Percentiles rank a stretch among this genome's conserved stretches.
Conservation (phyloP, 768 basidiomycete genomes). For the Rhizopogon salebrosus region DNA sequence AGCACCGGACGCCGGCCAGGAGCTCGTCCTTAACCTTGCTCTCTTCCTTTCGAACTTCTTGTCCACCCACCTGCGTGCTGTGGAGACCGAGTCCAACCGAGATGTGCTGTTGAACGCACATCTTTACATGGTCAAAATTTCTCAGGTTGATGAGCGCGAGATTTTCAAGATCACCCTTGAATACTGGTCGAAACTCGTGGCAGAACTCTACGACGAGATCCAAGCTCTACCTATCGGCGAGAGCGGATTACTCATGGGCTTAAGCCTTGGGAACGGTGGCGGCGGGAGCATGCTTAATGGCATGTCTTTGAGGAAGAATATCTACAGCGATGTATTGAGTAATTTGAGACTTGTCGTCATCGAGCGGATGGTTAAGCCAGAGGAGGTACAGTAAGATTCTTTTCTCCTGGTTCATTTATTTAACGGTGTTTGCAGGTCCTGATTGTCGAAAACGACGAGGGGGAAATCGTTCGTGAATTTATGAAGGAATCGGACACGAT, state of each 20-base stretch:
- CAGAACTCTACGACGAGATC: conserved; percentile 96
- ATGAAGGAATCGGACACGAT: conserved; percentile 99
- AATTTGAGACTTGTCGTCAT: conserved; percentile 94
- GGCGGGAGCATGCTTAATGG: conserved; percentile 67
- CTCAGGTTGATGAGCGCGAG: conserved; percentile 96
- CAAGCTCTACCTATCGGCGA: conserved; percentile 88
- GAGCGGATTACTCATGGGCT: conserved; percentile 80
- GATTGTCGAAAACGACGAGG: conserved; percentile 98
- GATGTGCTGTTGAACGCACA: conserved; percentile 96
- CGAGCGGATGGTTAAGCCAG: conserved; percentile 99
- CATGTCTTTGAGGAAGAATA: conserved; percentile 84
- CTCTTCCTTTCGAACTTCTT: conserved; percentile 98
- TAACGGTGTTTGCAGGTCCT: conserved; percentile 58
- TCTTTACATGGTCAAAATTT: conserved; percentile 96
- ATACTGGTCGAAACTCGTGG: conserved; percentile 94
- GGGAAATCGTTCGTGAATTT: conserved; percentile 98
- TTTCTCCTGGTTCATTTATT: conserved; percentile 1
- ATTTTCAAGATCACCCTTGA: conserved; percentile 99
- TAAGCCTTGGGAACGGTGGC: conserved; percentile 68
- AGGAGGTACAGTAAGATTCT: conserved; percentile 62
- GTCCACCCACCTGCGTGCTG: conserved; percentile 86
- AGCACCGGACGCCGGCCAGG: conserved; percentile 89
- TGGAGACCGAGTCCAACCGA: conserved; percentile 86
- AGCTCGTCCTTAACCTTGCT: conserved; percentile 94
- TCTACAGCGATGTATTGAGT: conserved; percentile 91